Evolutionary conservation across 1,139 yeast species (phyloP).

Genomic region (Debaryomyces sp.): DNA sequence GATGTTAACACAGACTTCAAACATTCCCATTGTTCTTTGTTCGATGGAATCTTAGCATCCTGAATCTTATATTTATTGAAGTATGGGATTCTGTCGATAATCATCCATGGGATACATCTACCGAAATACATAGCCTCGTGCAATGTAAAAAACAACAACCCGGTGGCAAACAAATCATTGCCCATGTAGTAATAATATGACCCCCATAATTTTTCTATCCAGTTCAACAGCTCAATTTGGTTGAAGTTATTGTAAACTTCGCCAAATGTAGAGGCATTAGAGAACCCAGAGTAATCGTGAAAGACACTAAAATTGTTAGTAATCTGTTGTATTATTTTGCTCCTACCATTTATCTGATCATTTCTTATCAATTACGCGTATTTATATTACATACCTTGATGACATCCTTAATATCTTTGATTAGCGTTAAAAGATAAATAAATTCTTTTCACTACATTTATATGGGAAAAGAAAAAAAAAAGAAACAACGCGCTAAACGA

Average conservation of each 20-base stretch:
- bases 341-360: not conserved
- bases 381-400: conserved; percentile 3
- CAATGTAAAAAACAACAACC: conserved; percentile 42
- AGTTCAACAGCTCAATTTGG: conserved; percentile 27
- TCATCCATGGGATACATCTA: conserved; percentile 49
- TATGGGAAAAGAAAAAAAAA: conserved; percentile 5
- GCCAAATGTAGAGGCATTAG: conserved; percentile 40
- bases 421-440: not conserved
- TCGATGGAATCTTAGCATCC: conserved; percentile 43
- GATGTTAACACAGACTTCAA: conserved; percentile 46
- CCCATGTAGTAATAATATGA: conserved; percentile 45
- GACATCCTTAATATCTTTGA: conserved; percentile 1
- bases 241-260: conserved; percentile 41
- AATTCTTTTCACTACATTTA: not conserved
- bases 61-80: conserved; percentile 48
- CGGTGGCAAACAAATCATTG: conserved; percentile 50
- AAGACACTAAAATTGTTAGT: conserved; percentile 29
- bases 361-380: not conserved
- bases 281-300: conserved; percentile 43
- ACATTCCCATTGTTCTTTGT: conserved; percentile 51
- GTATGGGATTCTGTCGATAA: conserved; percentile 45
- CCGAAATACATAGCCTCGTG: conserved; percentile 50
- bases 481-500: conserved; percentile 11
- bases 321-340: not conserved
- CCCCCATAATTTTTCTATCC: conserved; percentile 45